These are phyloP conservation scores for Tricholoma furcatifolium DNA, from an alignment of 768 basidiomycete species.

Conservation along the genomic window DNA sequence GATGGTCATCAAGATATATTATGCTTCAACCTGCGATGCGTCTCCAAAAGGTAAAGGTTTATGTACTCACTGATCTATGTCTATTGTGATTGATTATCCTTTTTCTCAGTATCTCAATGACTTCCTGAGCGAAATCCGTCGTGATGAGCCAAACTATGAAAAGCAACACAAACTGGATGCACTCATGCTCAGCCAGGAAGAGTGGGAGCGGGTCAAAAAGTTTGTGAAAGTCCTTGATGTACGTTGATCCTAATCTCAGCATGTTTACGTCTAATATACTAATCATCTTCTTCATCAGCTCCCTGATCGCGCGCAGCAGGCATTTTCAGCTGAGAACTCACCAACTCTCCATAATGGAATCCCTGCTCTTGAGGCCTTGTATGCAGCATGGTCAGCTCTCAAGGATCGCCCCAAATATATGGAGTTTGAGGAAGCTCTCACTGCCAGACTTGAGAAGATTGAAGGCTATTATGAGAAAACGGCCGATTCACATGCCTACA, in stretches of 20 bases:
- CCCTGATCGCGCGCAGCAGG: background rate
- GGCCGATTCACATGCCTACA: background rate
- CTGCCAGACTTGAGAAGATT: background rate
- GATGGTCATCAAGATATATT: conserved; percentile 31
- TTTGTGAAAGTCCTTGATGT: background rate
- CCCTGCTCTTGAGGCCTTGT: background rate
- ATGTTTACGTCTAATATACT: background rate
- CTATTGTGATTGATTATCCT: background rate
- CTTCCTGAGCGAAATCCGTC: background rate
- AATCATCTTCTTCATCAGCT: background rate
- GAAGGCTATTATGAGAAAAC: background rate
- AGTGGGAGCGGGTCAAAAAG: background rate
- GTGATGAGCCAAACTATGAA: background rate
- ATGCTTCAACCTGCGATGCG: conserved; percentile 17
- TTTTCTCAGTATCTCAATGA: background rate
- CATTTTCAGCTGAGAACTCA: background rate
- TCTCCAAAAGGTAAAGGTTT: background rate
- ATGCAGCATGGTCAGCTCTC: background rate
- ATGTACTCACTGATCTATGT: too few species aligned
- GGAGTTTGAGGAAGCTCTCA: background rate
- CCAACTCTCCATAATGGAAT: background rate
- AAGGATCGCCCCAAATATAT: background rate
- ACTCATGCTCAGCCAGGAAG: background rate
- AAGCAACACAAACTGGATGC: background rate
- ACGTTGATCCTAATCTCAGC: background rate